These are phyloP conservation scores for Fusarium siculi DNA, from an alignment of 2,329 filamentous ascomycete species.

Conservation along the genomic window DNA sequence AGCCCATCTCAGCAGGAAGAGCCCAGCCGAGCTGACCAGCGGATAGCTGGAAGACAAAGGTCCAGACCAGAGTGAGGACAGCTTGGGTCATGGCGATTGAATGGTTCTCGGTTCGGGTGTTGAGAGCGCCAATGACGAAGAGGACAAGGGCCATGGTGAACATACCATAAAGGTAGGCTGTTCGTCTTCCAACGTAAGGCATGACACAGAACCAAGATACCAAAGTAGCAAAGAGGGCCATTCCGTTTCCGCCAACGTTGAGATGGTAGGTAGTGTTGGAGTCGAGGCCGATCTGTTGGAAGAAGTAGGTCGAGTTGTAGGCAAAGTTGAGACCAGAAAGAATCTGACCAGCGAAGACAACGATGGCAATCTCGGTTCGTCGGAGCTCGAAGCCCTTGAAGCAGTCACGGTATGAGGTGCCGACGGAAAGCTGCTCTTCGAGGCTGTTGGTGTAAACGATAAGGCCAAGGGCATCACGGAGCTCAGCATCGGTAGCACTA, in stretches of 20 bases:
- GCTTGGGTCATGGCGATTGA: slow-evolving; percentile 49
- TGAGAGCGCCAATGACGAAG: slow-evolving; percentile 56
- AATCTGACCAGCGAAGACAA: slow-evolving; percentile 51
- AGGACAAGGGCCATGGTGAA: slow-evolving; percentile 52
- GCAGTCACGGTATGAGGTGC: slow-evolving; percentile 55
- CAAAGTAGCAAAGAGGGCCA: slow-evolving; percentile 56
- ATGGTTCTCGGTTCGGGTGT: slow-evolving; percentile 44
- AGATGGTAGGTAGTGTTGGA: slow-evolving; percentile 48
- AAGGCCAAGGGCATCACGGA: slow-evolving; percentile 52
- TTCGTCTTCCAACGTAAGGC: slow-evolving; percentile 56
- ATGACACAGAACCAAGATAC: slow-evolving; percentile 56
- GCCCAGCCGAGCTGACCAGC: slow-evolving; percentile 52
- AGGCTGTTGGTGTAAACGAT: slow-evolving; percentile 56
- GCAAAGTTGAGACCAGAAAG: slow-evolving; percentile 51
- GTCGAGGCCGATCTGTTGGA: slow-evolving; percentile 51
- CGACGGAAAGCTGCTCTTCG: slow-evolving; percentile 50
- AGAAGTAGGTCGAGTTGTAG: slow-evolving; percentile 56
- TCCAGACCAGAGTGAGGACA: slow-evolving; percentile 49
- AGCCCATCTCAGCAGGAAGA: slow-evolving; percentile 47
- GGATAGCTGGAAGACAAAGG: slow-evolving; percentile 50
- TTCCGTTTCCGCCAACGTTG: slow-evolving; percentile 53
- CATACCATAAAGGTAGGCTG: slow-evolving; percentile 58
- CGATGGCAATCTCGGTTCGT: slow-evolving; percentile 51
- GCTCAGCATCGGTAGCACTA: slow-evolving; percentile 43
- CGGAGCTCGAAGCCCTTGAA: slow-evolving; percentile 56